Evolutionary conservation across 306 rosid genomes (phyloP), one percentile per base, ranked within the genome.

Genomic region (Acacia confusa): DNA sequence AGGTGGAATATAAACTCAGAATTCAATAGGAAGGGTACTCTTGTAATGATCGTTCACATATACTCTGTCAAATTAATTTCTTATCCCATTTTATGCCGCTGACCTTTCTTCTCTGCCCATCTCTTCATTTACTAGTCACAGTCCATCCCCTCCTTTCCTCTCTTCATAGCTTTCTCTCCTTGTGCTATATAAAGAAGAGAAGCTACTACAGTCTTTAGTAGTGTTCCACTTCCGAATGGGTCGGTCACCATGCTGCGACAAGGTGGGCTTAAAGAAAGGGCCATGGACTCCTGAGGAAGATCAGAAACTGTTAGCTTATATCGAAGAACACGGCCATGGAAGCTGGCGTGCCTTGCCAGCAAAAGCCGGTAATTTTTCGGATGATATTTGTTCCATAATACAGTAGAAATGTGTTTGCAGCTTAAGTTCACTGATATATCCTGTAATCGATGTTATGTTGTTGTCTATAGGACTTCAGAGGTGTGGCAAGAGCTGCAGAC

Each of bases 231-330:
- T 52, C 76, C 78, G 81, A 84, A 95, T 96, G 99, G 99, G 99
- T 76, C 83, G 99, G 77, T 96, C 99, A 78, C 99, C 98, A 48
- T 96, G 99, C 86, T 96, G 98, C 55, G 99, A 96, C 87, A 96
- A 96, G 81, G 97, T 92, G 22, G 99, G 99, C 28, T 90, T 96
- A 84, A 96, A 96, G 95, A 96, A 94, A 90, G 99, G 99, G 20
- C 99, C 99, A 55, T 96, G 99, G 99, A 96, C 98, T 43, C 98
- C 99, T 2, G 99, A 96, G 82, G 99, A 96, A 89, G 99, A 96
- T 81, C 99, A 96, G 83, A 94, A 96, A 58, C 99, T 96, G 82
- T 87, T 96, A 76, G 98, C 97, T 82, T 96, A 88, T 48, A 93
- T 96, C 16, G 98, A 96, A 82, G 97, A 94, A 88, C 97, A 96